A percentile compares a stretch with the other conserved stretches of the same genome.
These are phyloP conservation scores for Aspergillus sp. DNA, from an alignment of 2,329 filamentous ascomycete genomes.

Conservation along the genomic window DNA sequence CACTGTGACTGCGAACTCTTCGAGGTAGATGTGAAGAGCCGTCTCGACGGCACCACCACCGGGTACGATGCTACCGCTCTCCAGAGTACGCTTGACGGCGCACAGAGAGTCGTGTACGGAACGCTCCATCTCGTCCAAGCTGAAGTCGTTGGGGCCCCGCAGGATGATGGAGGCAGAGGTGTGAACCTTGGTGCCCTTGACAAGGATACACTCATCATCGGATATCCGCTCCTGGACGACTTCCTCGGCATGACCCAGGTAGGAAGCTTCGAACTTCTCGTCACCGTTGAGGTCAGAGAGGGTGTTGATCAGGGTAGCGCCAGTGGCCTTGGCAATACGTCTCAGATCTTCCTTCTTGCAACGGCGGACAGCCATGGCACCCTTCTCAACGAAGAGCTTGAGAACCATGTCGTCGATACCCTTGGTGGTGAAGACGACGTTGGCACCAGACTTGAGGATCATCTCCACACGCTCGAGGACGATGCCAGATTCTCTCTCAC, in stretches of 20 bases:
- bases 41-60: slow-evolving; percentile 97
- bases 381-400: slow-evolving; percentile 91
- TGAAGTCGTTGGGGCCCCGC: slow-evolving; percentile 92
- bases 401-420: slow-evolving; percentile 95
- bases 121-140: slow-evolving; percentile 98
- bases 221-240: slow-evolving; percentile 98
- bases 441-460: slow-evolving; percentile 96
- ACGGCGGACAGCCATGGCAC: slow-evolving; percentile 90
- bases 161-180: slow-evolving; percentile 95
- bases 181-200: slow-evolving; percentile 93
- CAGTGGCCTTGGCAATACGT: slow-evolving; percentile 93
- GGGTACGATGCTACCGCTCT: slow-evolving; percentile 94
- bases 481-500: slow-evolving; percentile 88
- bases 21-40: slow-evolving; percentile 97
- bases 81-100: slow-evolving; percentile 93
- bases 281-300: slow-evolving; percentile 96
- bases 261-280: slow-evolving; percentile 90
- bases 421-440: slow-evolving; percentile 95
- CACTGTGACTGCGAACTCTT: slow-evolving; percentile 97
- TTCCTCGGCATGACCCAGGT: slow-evolving; percentile 89
- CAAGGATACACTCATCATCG: slow-evolving; percentile 95
- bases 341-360: slow-evolving; percentile 99
- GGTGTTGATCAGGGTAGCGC: slow-evolving; percentile 87
- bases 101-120: slow-evolving; percentile 96
- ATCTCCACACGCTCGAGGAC: slow-evolving; percentile 92